phyloP scores from a whole-genome alignment of 129 eudicot species.

The Erigeron canadensis region DNA sequence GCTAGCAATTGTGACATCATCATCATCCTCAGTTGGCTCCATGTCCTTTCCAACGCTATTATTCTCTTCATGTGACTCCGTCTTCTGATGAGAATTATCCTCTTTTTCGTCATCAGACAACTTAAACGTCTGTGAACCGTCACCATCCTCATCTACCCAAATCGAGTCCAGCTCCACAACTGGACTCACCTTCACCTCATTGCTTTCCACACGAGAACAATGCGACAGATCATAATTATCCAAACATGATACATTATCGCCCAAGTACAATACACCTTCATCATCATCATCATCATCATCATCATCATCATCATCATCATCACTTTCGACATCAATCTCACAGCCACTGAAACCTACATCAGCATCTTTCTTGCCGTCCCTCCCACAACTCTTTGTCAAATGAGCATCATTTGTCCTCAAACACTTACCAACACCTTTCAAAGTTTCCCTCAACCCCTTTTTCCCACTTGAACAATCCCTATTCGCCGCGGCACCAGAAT shows the following conservation, averaged over 20 bases:
- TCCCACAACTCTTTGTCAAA: conserved; percentile 1
- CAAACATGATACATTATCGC: conserved; percentile 24
- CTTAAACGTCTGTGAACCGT: conserved; percentile 15
- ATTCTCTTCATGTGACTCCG: conserved; percentile 16
- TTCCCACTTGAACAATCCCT: neutral
- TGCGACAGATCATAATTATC: conserved; percentile 38
- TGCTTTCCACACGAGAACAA: conserved; percentile 33
- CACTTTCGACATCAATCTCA: conserved; percentile 28
- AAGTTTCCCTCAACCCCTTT: neutral
- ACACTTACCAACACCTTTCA: neutral
- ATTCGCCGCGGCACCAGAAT: neutral
- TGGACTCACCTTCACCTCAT: conserved; percentile 30
- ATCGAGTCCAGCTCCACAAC: conserved; percentile 25
- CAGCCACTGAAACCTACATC: neutral
- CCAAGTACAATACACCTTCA: conserved; percentile 25
- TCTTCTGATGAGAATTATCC: conserved; percentile 2
- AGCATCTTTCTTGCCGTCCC: neutral
- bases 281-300: conserved; percentile 15
- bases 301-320: too few relatives aligned
- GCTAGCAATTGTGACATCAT: conserved; percentile 8
- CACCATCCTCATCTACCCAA: conserved; percentile 23
- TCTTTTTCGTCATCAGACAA: conserved; percentile 17
- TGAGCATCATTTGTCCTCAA: conserved; percentile 20
- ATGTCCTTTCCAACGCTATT: conserved; percentile 13
- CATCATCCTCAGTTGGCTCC: conserved; percentile 20